Conservation (phyloP, 116 monocot genomes). For the Cymodocea nodosa region DNA sequence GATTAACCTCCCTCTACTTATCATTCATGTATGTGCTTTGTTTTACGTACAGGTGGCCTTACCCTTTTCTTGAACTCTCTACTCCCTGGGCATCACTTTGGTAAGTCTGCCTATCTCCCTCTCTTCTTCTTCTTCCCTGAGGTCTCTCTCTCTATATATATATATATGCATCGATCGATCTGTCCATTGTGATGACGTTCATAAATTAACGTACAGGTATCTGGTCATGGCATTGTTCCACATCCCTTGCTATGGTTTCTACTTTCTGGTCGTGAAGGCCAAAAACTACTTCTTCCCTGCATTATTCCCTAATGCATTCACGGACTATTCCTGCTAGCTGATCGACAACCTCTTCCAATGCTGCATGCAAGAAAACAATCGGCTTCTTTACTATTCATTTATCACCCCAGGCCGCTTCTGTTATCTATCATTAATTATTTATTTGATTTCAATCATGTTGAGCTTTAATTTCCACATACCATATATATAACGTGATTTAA, state of each 20-base stretch:
- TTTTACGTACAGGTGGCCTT: constrained; percentile 6
- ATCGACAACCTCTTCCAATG: neutral
- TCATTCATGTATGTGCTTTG: too few species aligned
- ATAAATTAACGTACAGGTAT: constrained; percentile 38
- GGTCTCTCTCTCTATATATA: neutral
- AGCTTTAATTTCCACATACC: too few species aligned
- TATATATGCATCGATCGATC: too few species aligned
- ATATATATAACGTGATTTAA: too few species aligned
- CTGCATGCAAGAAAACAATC: too few species aligned
- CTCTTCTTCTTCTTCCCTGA: neutral
- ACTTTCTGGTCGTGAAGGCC: constrained; percentile 46
- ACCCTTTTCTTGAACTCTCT: constrained; percentile 9
- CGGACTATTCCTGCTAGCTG: too few species aligned
- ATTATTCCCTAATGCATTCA: constrained; percentile 38
- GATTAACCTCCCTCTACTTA: too few species aligned
- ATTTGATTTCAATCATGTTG: too few species aligned
- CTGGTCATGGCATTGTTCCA: constrained; percentile 57
- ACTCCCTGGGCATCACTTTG: constrained; percentile 8
- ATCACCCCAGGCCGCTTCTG: too few species aligned
- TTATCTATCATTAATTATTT: too few species aligned
- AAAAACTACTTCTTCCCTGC: constrained; percentile 34
- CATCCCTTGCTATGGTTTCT: constrained; percentile 54
- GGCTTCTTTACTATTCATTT: too few species aligned
- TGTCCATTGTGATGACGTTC: too few species aligned
- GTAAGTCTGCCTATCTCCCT: neutral